Base-by-base conservation (phyloP, 805 yeast species). In the Saturnispora sanitii region DNA sequence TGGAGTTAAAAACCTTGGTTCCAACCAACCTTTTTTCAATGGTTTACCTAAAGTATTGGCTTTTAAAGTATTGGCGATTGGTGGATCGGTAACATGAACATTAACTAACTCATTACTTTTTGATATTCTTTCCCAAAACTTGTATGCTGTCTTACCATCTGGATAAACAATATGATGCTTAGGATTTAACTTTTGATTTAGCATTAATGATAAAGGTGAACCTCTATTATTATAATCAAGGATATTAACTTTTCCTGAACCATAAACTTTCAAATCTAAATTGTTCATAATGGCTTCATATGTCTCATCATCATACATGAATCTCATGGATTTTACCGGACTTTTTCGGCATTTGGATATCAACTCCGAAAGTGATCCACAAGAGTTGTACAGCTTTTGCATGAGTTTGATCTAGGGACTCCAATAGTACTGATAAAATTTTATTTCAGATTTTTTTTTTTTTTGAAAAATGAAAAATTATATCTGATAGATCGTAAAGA, bases 131-230 rank as follows among this genome's bases (percentile, higher is more conserved):
- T 45, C 35, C 64, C 60, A 54, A 44, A 49, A 57, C 33, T 42
- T 49, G 23, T 33, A 41, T n/a, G 46, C 41, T 7, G 45, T 28
- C 8, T 37, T 38, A 18, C 48, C 47, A 13, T 51, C 56, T 3
- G 61, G 55, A 20, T 84, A 61, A 4, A 85, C 46, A 0, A 81
- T 49, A 52, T 87, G 87, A 21, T 70, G 73, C 26, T 61, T 56
- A 0, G 96, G 96, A 30, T 70, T 60, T 12, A 81, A 59, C 23
- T 64, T 65, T 40, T 76, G 67, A 55, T 82, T 68, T n/a, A 88
- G 52, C 46, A 77, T 71, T 1, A 77, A 64, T 0, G 88, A 71
- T 49, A 80, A 73, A 2, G 77, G 61, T 4, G 82, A 77, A 25
- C 70, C 66, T 2, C 82, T 79, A 0, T 82, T 65, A 47, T 76